These are phyloP conservation scores for Fusarium sacchari DNA, from an alignment of 2,329 filamentous ascomycete species.

Conservation along the genomic window DNA sequence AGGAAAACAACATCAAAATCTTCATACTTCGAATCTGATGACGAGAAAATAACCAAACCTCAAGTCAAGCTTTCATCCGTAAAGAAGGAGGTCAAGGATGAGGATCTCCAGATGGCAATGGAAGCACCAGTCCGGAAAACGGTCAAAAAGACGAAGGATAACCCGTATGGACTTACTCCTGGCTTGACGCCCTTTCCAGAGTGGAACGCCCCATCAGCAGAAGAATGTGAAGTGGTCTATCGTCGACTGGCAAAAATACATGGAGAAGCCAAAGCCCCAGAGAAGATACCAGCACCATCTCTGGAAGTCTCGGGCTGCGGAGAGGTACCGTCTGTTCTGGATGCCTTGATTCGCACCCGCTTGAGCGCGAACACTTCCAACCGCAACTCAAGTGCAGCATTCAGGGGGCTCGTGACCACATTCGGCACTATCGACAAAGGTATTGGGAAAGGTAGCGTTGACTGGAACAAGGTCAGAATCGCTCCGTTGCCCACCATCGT, in stretches of 20 bases:
- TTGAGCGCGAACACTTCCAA: conserved; percentile 43
- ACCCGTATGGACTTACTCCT: conserved; percentile 43
- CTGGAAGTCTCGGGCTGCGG: conserved; percentile 43
- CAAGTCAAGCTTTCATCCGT: not conserved
- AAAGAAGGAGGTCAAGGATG: conserved; percentile 31
- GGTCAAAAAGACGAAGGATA: conserved; percentile 40
- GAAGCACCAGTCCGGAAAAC: conserved; percentile 26
- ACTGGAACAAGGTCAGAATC: conserved; percentile 42
- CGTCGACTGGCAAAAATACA: conserved; percentile 36
- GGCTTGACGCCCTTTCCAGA: conserved; percentile 43
- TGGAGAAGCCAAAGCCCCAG: conserved; percentile 37
- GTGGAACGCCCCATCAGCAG: conserved; percentile 35
- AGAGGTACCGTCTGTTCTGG: conserved; percentile 42
- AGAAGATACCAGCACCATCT: conserved; percentile 43
- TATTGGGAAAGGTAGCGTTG: conserved; percentile 42
- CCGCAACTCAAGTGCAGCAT: conserved; percentile 42
- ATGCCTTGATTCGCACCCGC: conserved; percentile 42
- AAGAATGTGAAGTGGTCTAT: conserved; percentile 40
- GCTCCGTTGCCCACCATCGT: conserved; percentile 60
- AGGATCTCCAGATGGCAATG: not conserved
- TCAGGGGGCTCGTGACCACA: conserved; percentile 39
- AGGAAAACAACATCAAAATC: conserved; percentile 19
- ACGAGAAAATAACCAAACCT: conserved; percentile 11
- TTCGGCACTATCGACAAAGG: conserved; percentile 40
- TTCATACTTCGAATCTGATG: conserved; percentile 38